Evolutionary conservation across 1,284 basidiomycete species (phyloP), one percentile per base, ranked within the genome.

Genomic region (Sporisorium exsertum): DNA sequence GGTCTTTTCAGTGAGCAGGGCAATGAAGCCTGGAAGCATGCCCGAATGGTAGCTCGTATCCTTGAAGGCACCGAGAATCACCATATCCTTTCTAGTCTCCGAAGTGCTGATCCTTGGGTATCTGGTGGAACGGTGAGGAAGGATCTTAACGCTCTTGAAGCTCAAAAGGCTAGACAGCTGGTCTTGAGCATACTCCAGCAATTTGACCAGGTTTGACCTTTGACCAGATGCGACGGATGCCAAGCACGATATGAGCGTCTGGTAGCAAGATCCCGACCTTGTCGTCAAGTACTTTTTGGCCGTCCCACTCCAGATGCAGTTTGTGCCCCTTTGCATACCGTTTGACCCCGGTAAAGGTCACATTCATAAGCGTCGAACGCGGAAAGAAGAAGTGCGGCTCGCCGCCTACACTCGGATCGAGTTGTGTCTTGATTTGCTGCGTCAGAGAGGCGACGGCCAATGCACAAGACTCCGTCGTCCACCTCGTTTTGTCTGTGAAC

Each of bases 61-160:
- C 24, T 16, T 26, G 27, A 51, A 59, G 35, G 15, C 37, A 26
- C 35, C 58, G n/a, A 59, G 50, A 12, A 59, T 59, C n/a, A 40
- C 40, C 0, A 59, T 10, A 2, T 43, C 24, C 35, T 24, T 8
- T 45, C 22, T 45, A 10, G 12, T 45, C 20, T n/a, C n/a, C n/a
- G n/a, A n/a, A n/a, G n/a, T n/a, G n/a, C n/a, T n/a, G n/a, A n/a
- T n/a, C n/a, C n/a, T n/a, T n/a, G n/a, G n/a, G n/a, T n/a, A n/a
- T n/a, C n/a, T n/a, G n/a, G n/a, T n/a, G n/a, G 43, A 22, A 24
- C 12, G 8, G 20, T 13, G 43, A 9, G 43, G 43, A 22, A 45
- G 12, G n/a, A 45, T 20, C 9, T 45, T 18, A 13, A 45, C 43
- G 5, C 8, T 13, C 20, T 45, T 45, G 43, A 45, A 22, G 43